Conservation (phyloP, 2,329 filamentous ascomycete species). For the Thielaviopsis euricoi region DNA sequence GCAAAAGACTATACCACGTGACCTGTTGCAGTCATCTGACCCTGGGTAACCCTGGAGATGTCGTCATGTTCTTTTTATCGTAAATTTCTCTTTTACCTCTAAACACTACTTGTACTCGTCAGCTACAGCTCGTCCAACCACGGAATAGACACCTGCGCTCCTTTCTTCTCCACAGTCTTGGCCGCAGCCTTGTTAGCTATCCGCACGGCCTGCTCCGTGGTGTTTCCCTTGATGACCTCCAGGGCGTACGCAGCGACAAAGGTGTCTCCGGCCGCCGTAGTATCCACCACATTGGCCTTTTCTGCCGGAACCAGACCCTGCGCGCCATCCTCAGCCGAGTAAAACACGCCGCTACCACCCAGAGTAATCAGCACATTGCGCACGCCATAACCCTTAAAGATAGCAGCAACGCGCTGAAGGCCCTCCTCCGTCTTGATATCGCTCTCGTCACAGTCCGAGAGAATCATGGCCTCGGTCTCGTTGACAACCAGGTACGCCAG, state of each 20-base stretch:
- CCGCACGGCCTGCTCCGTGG: constrained; percentile 3
- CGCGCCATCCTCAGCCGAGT: constrained; percentile 24
- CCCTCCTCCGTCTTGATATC: constrained; percentile 4
- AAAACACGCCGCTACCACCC: constrained; percentile 43
- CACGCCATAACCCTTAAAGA: constrained; percentile 44
- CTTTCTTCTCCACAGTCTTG: constrained; percentile 10
- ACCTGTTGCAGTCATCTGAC: not conserved
- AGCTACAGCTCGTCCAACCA: constrained; percentile 9
- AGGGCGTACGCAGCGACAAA: constrained; percentile 53
- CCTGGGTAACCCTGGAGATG: not conserved
- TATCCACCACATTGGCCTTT: constrained; percentile 49
- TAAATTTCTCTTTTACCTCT: not conserved
- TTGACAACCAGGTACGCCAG: constrained; percentile 57
- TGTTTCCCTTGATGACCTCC: constrained; percentile 8
- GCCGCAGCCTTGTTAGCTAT: constrained; percentile 10
- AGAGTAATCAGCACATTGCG: constrained; percentile 51
- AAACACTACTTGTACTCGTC: too few species aligned
- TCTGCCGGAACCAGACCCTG: constrained; percentile 26
- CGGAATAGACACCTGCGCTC: constrained; percentile 12
- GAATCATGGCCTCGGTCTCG: constrained; percentile 53
- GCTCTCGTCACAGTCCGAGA: constrained; percentile 18
- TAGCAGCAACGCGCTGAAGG: constrained; percentile 10
- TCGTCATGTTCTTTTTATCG: not conserved
- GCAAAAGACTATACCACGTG: not conserved
- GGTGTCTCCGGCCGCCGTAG: constrained; percentile 59